These are phyloP conservation scores for Volutella citrinella DNA, from an alignment of 2,329 filamentous ascomycete genomes.

Conservation along the genomic window DNA sequence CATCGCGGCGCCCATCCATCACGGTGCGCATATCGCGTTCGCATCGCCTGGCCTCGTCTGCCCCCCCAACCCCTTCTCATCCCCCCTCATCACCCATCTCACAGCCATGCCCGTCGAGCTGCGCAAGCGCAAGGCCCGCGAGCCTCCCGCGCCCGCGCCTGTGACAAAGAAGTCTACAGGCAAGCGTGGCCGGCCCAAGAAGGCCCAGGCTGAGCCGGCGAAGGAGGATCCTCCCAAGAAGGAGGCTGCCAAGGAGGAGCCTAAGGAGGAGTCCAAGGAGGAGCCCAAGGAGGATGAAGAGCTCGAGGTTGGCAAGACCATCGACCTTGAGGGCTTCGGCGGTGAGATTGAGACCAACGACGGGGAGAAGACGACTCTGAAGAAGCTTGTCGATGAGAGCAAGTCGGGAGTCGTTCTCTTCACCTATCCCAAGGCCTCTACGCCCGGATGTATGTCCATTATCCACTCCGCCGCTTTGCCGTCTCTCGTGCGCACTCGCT, in stretches of 20 bases:
- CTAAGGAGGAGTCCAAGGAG: conserved; percentile 35
- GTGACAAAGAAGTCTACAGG: conserved; percentile 38
- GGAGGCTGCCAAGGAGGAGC: conserved; percentile 13
- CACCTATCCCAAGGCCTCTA: conserved; percentile 93
- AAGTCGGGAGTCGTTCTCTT: conserved; percentile 86
- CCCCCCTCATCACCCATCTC: too few species aligned
- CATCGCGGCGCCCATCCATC: too few species aligned
- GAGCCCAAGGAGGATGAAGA: conserved; percentile 29
- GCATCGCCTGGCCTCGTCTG: conserved; percentile 9
- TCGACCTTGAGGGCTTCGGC: conserved; percentile 59
- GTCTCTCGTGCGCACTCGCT: conserved; percentile 1
- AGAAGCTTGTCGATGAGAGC: conserved; percentile 78
- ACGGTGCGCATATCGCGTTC: conserved; percentile 11
- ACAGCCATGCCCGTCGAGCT: conserved; percentile 58
- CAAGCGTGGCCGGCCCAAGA: conserved; percentile 32
- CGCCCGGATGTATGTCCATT: conserved; percentile 76
- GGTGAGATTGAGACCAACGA: conserved; percentile 82
- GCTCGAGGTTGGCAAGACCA: conserved; percentile 52
- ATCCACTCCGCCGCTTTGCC: not conserved
- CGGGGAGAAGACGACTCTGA: conserved; percentile 74
- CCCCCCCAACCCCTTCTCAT: conserved; percentile 6
- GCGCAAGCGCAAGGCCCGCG: conserved; percentile 59
- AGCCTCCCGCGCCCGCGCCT: conserved; percentile 44
- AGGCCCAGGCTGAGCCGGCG: conserved; percentile 9
- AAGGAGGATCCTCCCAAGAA: conserved; percentile 17